A percentile compares a stretch with the other conserved stretches of the same genome.
These are phyloP conservation scores for Logfia minima DNA, from an alignment of 129 eudicot species.

Conservation along the genomic window DNA sequence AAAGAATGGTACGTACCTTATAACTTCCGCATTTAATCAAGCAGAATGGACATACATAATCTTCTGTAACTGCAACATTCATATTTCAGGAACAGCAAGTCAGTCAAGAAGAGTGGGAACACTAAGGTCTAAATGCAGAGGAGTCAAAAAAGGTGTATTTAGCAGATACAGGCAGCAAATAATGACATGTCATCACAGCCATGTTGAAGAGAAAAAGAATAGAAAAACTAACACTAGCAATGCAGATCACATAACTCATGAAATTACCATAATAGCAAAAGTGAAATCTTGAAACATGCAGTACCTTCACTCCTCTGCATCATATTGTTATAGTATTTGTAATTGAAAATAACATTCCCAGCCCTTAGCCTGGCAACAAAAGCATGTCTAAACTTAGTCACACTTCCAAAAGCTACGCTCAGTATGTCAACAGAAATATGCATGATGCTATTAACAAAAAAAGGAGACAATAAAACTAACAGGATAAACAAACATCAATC, in stretches of 20 bases:
- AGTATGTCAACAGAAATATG: not conserved
- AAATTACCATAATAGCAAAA: not conserved
- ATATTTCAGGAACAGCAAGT: not conserved
- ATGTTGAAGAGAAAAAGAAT: not conserved
- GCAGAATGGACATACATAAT: constrained; percentile 89
- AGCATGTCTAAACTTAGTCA: constrained; percentile 11
- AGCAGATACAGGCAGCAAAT: constrained; percentile 11
- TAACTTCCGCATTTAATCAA: constrained; percentile 80
- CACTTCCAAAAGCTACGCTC: constrained; percentile 17
- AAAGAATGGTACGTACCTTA: constrained; percentile 49
- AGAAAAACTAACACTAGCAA: not conserved
- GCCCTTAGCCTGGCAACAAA: constrained; percentile 65
- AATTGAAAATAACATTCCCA: constrained; percentile 89
- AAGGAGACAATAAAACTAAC: not conserved
- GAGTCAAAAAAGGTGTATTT: not conserved
- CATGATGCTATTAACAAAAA: not conserved
- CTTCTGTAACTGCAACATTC: constrained; percentile 79
- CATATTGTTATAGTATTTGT: constrained; percentile 64
- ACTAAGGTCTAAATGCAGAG: not conserved
- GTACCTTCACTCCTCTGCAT: constrained; percentile 90
- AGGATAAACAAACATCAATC: constrained; percentile 1
- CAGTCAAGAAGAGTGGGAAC: not conserved
- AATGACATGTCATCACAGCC: not conserved
- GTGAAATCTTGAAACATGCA: constrained; percentile 1
- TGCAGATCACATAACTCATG: not conserved